Evolutionary conservation across 2,329 filamentous ascomycete species (phyloP), one percentile per base, ranked within the genome.

Genomic region (Alternaria brassicae): DNA sequence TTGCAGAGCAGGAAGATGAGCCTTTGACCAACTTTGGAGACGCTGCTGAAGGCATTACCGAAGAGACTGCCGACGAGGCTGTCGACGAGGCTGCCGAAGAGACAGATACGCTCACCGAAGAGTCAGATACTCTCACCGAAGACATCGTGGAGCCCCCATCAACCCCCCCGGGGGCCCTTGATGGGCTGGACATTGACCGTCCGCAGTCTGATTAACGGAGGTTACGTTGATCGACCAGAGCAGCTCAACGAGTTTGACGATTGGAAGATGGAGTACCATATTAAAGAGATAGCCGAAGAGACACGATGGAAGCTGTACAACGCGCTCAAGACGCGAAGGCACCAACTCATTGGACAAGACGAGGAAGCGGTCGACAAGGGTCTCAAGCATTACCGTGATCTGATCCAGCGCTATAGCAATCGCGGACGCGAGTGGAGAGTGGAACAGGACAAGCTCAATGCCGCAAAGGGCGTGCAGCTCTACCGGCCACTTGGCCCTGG

Each of bases 261-360:
- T 7, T 97, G 93, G 93, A 76, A 80, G 0, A 81, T 97, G n/a
- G 87, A 95, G 68, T 97, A 96, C 77, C 84, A 88, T 34, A 79
- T 97, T 47, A 83, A 85, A 44, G 90, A 93, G 64, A 80, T 77
- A 8, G 52, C 61, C 2, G 48, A 60, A 10, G 52, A 51, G 3
- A 53, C 53, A 3, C 54, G 61, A 6, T 65, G 67, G 66, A 60
- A 32, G 27, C 42, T 72, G 28, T 77, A 75, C 58, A 61, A 63
- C 4, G 59, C 65, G 15, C 81, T 87, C 58, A 86, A 87, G 72
- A 75, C 69, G 3, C 83, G 90, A 15, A 85, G 91, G 12, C 79
- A 77, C 44, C 80, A 80, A 28, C 77, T 79, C 0, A 17, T 72
- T 32, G 66, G 65, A 58, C 27, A 74, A 72, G 60, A 74, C 77